These are phyloP conservation scores for Gloeophyllum trabeum DNA, from an alignment of 768 basidiomycete genomes.

Conservation along the genomic window DNA sequence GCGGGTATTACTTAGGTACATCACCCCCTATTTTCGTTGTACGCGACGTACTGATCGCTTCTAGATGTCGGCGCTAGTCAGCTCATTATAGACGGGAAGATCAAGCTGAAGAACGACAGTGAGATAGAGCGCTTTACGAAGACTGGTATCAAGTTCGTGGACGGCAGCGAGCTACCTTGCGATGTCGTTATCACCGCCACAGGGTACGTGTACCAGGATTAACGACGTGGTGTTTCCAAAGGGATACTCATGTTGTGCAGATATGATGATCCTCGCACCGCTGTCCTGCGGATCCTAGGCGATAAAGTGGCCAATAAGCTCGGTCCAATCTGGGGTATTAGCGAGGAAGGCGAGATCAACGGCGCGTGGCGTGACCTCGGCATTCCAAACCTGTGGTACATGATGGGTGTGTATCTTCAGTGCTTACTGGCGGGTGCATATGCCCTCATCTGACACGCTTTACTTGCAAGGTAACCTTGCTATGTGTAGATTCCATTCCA, in stretches of 20 bases:
- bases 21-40: too few species aligned
- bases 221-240: too few species aligned
- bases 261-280: constrained; percentile 29
- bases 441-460: too few species aligned
- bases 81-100: constrained; percentile 53
- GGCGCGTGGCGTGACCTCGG: constrained; percentile 41
- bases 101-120: constrained; percentile 57
- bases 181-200: constrained; percentile 53
- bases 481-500: constrained; percentile 55
- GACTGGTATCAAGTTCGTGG: constrained; percentile 33
- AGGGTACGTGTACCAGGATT: constrained; percentile 31
- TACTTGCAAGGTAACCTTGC: constrained; percentile 54
- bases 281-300: constrained; percentile 33
- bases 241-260: too few species aligned
- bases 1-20: constrained; percentile 60
- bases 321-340: constrained; percentile 52
- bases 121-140: constrained; percentile 33
- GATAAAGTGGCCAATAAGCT: constrained; percentile 31
- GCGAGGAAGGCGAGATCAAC: constrained; percentile 51
- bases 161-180: constrained; percentile 33
- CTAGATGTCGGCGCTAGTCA: constrained; percentile 51
- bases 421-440: too few species aligned
- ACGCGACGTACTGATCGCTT: too few species aligned
- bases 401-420: constrained; percentile 42
- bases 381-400: constrained; percentile 41